Percentiles rank a stretch among this genome's conserved stretches.
Conservation (phyloP, 2,329 filamentous ascomycete species). For the Epichloe hybrida region DNA sequence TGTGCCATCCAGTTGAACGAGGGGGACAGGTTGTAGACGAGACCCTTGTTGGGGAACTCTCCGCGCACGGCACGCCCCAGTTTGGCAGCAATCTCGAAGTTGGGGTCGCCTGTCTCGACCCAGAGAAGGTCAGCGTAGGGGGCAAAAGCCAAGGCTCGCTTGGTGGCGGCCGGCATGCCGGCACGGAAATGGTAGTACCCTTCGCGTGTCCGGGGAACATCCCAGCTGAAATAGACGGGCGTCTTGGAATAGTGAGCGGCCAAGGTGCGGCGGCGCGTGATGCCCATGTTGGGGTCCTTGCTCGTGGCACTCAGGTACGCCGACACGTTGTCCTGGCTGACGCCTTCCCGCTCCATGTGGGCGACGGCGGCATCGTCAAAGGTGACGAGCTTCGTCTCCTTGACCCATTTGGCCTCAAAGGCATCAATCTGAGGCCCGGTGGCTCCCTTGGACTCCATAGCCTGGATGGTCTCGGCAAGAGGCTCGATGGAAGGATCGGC, state of each 20-base stretch:
- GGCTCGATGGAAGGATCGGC: slow-evolving; percentile 61
- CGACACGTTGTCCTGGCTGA: slow-evolving; percentile 48
- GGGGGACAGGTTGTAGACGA: slow-evolving; percentile 93
- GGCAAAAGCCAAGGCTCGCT: slow-evolving; percentile 81
- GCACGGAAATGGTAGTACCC: slow-evolving; percentile 86
- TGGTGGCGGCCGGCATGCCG: slow-evolving; percentile 75
- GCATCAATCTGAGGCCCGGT: slow-evolving; percentile 67
- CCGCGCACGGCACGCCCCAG: slow-evolving; percentile 67
- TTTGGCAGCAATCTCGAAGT: slow-evolving; percentile 58
- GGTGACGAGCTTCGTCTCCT: slow-evolving; percentile 68
- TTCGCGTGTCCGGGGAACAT: slow-evolving; percentile 83
- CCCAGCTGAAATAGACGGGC: slow-evolving; percentile 75
- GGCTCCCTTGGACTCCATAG: slow-evolving; percentile 74
- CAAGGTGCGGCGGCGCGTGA: slow-evolving; percentile 62
- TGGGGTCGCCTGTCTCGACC: slow-evolving; percentile 90
- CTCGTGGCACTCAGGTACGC: slow-evolving; percentile 51
- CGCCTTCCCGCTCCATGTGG: slow-evolving; percentile 56
- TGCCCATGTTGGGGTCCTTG: slow-evolving; percentile 58
- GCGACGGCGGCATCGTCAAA: slow-evolving; percentile 82
- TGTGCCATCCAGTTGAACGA: slow-evolving; percentile 99
- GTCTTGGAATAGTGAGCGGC: slow-evolving; percentile 53
- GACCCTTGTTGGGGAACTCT: slow-evolving; percentile 61
- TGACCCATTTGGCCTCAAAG: slow-evolving; percentile 81
- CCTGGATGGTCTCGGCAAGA: slow-evolving; percentile 76
- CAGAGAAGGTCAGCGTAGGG: slow-evolving; percentile 91